Conservation (phyloP, 495 filamentous ascomycete species). For the Acidomyces sp. region DNA sequence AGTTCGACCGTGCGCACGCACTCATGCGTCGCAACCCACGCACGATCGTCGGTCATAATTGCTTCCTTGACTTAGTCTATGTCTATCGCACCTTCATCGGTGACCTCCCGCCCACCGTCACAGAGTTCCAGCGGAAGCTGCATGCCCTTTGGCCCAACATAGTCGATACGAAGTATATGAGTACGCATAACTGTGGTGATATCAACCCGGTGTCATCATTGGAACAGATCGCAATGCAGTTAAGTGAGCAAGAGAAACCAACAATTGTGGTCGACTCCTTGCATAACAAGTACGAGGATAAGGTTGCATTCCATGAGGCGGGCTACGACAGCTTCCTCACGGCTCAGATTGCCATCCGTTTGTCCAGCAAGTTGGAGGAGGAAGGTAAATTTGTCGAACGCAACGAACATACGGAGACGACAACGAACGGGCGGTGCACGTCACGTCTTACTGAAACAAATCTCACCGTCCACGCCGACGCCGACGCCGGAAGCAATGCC, state of each 20-base stretch:
- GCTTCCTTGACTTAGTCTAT: conserved; percentile 61
- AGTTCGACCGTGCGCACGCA: conserved; percentile 27
- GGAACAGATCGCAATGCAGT: conserved; percentile 34
- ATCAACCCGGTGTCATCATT: conserved; percentile 40
- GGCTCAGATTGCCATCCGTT: conserved; percentile 49
- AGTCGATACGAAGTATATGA: conserved; percentile 69
- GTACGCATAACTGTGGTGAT: conserved; percentile 41
- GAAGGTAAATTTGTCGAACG: conserved; percentile 20
- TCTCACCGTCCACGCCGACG: not conserved
- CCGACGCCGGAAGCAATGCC: not conserved
- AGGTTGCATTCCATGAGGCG: conserved; percentile 46
- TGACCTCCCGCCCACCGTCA: conserved; percentile 44
- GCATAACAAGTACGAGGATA: conserved; percentile 37
- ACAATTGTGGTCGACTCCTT: conserved; percentile 33
- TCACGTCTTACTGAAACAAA: not conserved
- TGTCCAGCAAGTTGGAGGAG: conserved; percentile 40
- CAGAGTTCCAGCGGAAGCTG: conserved; percentile 44
- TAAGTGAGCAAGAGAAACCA: conserved; percentile 31
- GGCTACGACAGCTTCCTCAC: conserved; percentile 64
- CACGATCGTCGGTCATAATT: conserved; percentile 63
- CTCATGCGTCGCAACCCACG: conserved; percentile 36
- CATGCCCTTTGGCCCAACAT: conserved; percentile 52
- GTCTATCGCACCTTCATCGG: conserved; percentile 60
- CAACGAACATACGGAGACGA: not conserved
- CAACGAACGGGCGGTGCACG: no score